These are phyloP conservation scores for Aspergillus sp. DNA, from an alignment of 2,329 filamentous ascomycete genomes.

Conservation along the genomic window DNA sequence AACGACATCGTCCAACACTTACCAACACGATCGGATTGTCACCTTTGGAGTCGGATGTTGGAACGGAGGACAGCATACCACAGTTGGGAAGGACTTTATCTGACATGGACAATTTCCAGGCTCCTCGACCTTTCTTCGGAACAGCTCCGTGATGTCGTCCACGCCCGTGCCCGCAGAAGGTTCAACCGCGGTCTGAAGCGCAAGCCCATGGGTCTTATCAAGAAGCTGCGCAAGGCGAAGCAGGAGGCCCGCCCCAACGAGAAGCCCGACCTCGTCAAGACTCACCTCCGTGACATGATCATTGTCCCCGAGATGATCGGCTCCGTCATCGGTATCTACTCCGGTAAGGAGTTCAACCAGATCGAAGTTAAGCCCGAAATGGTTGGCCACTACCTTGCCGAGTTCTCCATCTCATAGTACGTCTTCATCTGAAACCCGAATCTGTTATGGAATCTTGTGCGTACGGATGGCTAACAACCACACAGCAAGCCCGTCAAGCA, in stretches of 20 bases:
- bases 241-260: slow-evolving; percentile 98
- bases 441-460: no score
- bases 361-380: slow-evolving; percentile 99
- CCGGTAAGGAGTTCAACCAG: slow-evolving; percentile 99
- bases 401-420: slow-evolving; percentile 99
- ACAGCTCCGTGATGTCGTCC: slow-evolving; percentile 98
- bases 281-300: slow-evolving; percentile 99
- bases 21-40: not conserved
- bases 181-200: slow-evolving; percentile 99
- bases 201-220: slow-evolving; percentile 99
- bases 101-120: slow-evolving; percentile 48
- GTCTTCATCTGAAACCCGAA: slow-evolving; percentile 36
- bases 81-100: slow-evolving; percentile 19
- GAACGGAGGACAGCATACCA: not conserved
- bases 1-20: not conserved
- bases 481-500: slow-evolving; percentile 98
- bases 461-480: slow-evolving; percentile 43
- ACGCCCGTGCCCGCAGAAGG: slow-evolving; percentile 94
- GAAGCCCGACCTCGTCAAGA: slow-evolving; percentile 99
- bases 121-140: slow-evolving; percentile 98
- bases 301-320: slow-evolving; percentile 99
- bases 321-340: slow-evolving; percentile 97
- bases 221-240: slow-evolving; percentile 99
- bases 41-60: slow-evolving; percentile 5
- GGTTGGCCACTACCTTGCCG: slow-evolving; percentile 98